Conservation (phyloP, 2,329 filamentous ascomycete genomes). For the Emmonsiellopsis sp. region DNA sequence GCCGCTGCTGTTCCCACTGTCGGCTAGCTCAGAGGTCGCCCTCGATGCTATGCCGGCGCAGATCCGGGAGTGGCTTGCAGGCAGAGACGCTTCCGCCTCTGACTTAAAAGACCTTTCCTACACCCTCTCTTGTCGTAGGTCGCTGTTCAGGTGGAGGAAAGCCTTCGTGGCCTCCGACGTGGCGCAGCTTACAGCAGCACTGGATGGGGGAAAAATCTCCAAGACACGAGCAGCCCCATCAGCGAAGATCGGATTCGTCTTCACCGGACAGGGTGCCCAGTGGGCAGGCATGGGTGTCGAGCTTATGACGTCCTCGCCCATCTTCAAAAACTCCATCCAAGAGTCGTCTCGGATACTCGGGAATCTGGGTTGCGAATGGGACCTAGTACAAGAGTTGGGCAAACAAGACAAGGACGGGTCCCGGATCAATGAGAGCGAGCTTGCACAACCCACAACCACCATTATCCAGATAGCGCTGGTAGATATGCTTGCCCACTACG, state of each 20-base stretch:
- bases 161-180: not conserved
- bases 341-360: not conserved
- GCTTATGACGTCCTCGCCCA: slow-evolving; percentile 5
- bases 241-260: slow-evolving; percentile 20
- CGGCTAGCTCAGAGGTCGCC: not conserved
- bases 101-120: not conserved
- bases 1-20: not conserved
- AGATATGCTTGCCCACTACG: not conserved
- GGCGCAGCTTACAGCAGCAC: not conserved
- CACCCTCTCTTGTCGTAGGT: not conserved
- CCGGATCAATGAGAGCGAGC: slow-evolving; percentile 1
- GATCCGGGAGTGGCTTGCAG: not conserved
- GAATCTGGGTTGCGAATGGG: slow-evolving; percentile 1
- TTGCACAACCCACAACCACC: slow-evolving; percentile 3
- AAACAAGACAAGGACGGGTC: not conserved
- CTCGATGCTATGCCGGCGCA: not conserved
- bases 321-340: slow-evolving; percentile 1
- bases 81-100: not conserved
- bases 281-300: slow-evolving; percentile 16
- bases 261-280: slow-evolving; percentile 19
- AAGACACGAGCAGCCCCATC: not conserved
- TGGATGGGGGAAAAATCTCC: not conserved
- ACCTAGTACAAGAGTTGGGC: not conserved
- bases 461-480: slow-evolving; percentile 1
- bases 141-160: not conserved